These are phyloP conservation scores for Botrytis squamosa DNA, from an alignment of 2,329 filamentous ascomycete genomes.

Conservation along the genomic window DNA sequence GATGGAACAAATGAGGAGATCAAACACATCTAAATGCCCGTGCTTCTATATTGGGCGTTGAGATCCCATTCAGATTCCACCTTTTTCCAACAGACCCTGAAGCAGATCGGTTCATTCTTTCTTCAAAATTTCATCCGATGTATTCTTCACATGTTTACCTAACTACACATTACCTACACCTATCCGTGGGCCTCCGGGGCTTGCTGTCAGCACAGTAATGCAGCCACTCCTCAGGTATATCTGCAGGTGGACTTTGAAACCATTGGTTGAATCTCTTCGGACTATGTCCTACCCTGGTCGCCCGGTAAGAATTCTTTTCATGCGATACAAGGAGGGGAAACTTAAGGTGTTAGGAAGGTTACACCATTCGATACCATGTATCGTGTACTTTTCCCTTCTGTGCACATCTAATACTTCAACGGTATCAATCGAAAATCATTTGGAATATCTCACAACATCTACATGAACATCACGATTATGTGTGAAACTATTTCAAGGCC, in stretches of 20 bases:
- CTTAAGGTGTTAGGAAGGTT: constrained; percentile 14
- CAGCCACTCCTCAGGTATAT: constrained; percentile 17
- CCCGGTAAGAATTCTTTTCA: constrained; percentile 14
- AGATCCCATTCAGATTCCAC: background rate
- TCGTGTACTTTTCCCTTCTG: constrained; percentile 5
- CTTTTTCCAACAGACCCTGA: constrained; percentile 14
- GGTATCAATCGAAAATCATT: constrained; percentile 13
- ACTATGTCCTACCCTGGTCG: background rate
- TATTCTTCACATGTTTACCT: constrained; percentile 17
- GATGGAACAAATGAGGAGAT: constrained; percentile 20
- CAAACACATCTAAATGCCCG: constrained; percentile 13
- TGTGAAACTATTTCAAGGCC: background rate
- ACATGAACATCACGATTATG: background rate
- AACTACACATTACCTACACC: constrained; percentile 1
- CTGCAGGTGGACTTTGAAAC: background rate
- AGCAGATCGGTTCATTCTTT: constrained; percentile 21
- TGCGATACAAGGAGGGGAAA: constrained; percentile 13
- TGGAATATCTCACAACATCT: constrained; percentile 9
- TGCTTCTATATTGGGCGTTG: constrained; percentile 18
- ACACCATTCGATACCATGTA: constrained; percentile 17
- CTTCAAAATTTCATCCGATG: constrained; percentile 18
- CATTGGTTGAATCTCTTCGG: constrained; percentile 16
- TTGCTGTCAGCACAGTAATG: constrained; percentile 10
- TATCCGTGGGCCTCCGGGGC: constrained; percentile 6
- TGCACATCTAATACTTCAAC: constrained; percentile 12